Conservation (phyloP, 2,329 filamentous ascomycete genomes). For the Colletotrichum somersetense region DNA sequence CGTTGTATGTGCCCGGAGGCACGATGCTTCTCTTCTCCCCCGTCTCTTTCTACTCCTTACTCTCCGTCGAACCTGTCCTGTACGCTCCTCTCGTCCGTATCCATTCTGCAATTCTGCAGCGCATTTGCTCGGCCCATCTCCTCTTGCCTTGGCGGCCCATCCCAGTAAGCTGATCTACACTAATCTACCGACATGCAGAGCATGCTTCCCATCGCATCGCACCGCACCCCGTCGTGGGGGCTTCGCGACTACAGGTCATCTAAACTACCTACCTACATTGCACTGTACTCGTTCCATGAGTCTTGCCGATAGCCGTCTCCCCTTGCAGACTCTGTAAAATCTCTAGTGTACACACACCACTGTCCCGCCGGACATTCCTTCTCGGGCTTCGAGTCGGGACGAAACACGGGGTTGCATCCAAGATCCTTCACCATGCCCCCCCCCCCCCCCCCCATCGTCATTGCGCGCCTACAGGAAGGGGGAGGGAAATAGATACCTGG, state of each 20-base stretch:
- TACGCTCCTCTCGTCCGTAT: background rate
- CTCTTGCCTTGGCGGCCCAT: background rate
- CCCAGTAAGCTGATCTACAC: background rate
- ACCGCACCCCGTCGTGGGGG: background rate
- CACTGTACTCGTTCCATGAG: background rate
- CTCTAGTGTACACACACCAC: background rate
- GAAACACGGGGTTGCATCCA: slow-evolving; percentile 7
- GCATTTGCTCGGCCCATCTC: background rate
- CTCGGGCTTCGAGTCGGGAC: background rate
- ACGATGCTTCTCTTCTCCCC: background rate
- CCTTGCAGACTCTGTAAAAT: background rate
- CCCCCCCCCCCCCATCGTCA: too few species aligned
- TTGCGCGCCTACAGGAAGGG: background rate
- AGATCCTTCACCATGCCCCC: background rate
- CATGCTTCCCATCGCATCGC: background rate
- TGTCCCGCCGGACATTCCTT: background rate
- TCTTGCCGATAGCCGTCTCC: slow-evolving; percentile 3
- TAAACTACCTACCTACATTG: background rate
- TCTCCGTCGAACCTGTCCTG: background rate
- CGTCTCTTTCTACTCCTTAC: background rate
- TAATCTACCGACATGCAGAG: background rate
- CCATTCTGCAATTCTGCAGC: background rate
- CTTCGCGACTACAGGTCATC: background rate
- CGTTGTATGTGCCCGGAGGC: background rate
- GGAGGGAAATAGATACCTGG: background rate